A percentile compares a stretch with the other conserved stretches of the same genome.
These are phyloP conservation scores for Geoglossum cookeanum DNA, from an alignment of 2,329 filamentous ascomycete species.

Conservation along the genomic window DNA sequence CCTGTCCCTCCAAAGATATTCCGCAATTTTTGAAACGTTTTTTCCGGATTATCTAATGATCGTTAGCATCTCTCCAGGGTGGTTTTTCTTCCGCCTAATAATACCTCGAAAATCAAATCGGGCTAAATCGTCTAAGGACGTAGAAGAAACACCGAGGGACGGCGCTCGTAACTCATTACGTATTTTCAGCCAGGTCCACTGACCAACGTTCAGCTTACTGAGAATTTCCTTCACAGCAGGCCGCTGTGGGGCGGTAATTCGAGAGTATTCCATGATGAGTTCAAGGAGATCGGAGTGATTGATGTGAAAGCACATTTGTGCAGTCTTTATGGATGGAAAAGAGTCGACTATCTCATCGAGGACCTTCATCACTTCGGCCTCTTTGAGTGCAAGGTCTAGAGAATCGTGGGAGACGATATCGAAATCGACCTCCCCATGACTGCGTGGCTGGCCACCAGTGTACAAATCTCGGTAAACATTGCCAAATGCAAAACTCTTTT, in stretches of 20 bases:
- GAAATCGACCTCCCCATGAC: conserved; percentile 82
- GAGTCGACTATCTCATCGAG: conserved; percentile 73
- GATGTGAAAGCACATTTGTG: conserved; percentile 71
- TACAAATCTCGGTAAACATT: conserved; percentile 66
- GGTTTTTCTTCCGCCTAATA: conserved; percentile 7
- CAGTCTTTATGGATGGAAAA: conserved; percentile 54
- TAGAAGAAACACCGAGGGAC: conserved; percentile 63
- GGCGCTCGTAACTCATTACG: conserved; percentile 65
- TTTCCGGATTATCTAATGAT: conserved; percentile 47
- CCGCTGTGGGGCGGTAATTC: conserved; percentile 50
- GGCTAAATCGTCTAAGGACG: conserved; percentile 74
- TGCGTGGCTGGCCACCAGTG: conserved; percentile 62
- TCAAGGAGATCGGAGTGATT: conserved; percentile 78
- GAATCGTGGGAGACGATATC: conserved; percentile 79
- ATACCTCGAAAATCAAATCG: conserved; percentile 76
- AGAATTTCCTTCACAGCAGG: conserved; percentile 62
- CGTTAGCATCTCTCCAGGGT: conserved; percentile 28
- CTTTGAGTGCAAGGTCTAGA: conserved; percentile 67
- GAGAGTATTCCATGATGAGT: conserved; percentile 76
- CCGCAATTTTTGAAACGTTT: conserved; percentile 45
- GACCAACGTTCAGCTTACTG: conserved; percentile 69
- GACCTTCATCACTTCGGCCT: conserved; percentile 87
- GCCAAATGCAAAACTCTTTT: conserved; percentile 73
- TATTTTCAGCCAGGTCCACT: conserved; percentile 67
- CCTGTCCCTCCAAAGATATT: conserved; percentile 34